Evolutionary conservation across 2,329 filamentous ascomycete genomes (phyloP), one percentile per base, ranked within the genome.

Genomic region (Penicillium freii): DNA sequence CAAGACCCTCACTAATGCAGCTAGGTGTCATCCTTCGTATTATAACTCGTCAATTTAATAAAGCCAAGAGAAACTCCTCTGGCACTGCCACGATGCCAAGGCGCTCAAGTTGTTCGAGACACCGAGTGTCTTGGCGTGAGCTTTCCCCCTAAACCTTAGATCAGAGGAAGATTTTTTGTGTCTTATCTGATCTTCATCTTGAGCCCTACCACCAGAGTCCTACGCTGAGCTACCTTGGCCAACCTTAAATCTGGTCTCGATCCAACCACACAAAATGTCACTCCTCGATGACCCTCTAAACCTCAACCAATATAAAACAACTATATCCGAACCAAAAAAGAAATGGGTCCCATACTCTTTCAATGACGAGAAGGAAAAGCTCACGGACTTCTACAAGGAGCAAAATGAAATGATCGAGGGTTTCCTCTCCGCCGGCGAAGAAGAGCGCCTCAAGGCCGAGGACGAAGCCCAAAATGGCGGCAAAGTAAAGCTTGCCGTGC

Each of bases 371-470:
- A 46, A 46, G 43, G 46, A 55, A 46, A 58, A 58, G 40, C 29
- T 58, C 40, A 55, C 43, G 27, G 48, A 33, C 7, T 58, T 58
- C 34, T 58, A 58, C 45, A 58, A 50, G 34, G 51, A 55, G n/a
- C 56, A 58, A n/a, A 58, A 58, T 36, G 56, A 51, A 11, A 53
- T 58, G 45, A 58, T 58, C 15, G 51, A 58, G 13, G 51, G 56
- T 4, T 58, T 58, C 23, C 56, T 58, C 33, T 38, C 27, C 34
- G 54, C 51, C 15, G 46, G 56, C 17, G 56, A 58, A 17, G 56
- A 58, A 40, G 56, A 58, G 17, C 56, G 51, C 40, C 56, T 34
- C 15, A 58, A 58, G 11, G 51, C 56, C 15, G 39, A 54, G 36
- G 56, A 58, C 25, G 47, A 40, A 38, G 56, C 56, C 23, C 33